A percentile compares a stretch with the other conserved stretches of the same genome.
Conservation (phyloP, 352 stramenopile species). For the Globisporangium spiculum region DNA sequence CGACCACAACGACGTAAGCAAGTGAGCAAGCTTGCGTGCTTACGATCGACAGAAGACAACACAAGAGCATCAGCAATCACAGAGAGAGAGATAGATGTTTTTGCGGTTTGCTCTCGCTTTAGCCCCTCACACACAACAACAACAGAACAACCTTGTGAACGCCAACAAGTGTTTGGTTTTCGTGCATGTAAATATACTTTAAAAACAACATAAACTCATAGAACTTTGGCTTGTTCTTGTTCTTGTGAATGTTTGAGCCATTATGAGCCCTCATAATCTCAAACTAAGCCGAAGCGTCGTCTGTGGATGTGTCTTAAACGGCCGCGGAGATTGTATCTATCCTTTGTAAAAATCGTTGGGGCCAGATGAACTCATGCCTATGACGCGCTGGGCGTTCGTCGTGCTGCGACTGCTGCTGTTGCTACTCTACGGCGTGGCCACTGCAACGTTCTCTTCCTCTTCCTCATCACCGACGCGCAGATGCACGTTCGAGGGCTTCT, state of each 20-base stretch:
- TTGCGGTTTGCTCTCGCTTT: background rate
- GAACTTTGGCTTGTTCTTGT: background rate
- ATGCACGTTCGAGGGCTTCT: constrained; percentile 55
- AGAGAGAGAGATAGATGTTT: background rate
- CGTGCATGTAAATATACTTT: constrained; percentile 13
- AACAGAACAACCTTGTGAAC: background rate
- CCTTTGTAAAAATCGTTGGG: too few relatives aligned
- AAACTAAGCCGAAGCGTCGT: too few relatives aligned
- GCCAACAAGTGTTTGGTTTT: background rate
- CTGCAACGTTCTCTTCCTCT: background rate
- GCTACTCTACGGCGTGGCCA: background rate
- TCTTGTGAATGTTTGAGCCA: background rate
- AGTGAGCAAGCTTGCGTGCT: background rate
- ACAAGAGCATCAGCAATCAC: background rate
- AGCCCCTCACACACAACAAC: background rate
- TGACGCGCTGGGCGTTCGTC: background rate
- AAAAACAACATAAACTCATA: background rate
- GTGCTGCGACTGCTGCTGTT: background rate
- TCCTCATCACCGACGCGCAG: background rate
- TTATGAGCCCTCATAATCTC: too few relatives aligned
- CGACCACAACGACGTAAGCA: constrained; percentile 11
- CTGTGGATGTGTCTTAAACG: background rate
- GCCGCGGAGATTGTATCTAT: background rate
- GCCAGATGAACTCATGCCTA: background rate
- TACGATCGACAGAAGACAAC: background rate